phyloP scores from a whole-genome alignment of 2,329 filamentous ascomycete genomes.

The Rosellinia necatrix region DNA sequence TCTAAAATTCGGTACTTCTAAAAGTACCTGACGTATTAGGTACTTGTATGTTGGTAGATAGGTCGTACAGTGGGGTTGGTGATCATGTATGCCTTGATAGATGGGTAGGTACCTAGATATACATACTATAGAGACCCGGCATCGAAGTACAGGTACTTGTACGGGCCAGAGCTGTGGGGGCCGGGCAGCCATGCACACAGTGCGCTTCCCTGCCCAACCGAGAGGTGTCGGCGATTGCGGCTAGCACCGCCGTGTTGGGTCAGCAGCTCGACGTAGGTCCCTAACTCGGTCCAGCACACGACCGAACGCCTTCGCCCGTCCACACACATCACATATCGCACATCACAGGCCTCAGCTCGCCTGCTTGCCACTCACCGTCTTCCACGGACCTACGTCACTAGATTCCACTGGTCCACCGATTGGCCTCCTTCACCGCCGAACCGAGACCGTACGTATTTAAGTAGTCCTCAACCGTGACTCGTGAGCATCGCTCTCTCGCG shows the following conservation, averaged over 20 bases:
- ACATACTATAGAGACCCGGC: too few species aligned
- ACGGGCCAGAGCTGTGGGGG: too few species aligned
- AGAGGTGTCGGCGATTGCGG: too few species aligned
- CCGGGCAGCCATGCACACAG: too few species aligned
- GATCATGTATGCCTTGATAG: too few species aligned
- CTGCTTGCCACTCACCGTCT: slow-evolving; percentile 8
- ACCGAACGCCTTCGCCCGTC: background rate
- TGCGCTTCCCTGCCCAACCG: too few species aligned
- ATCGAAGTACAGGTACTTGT: too few species aligned
- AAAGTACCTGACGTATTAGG: too few species aligned
- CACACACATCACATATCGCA: slow-evolving; percentile 3
- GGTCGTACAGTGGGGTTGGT: too few species aligned
- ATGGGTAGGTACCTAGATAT: too few species aligned
- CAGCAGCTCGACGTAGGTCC: slow-evolving; percentile 13
- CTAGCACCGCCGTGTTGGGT: slow-evolving; percentile 2
- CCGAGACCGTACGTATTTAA: slow-evolving; percentile 1
- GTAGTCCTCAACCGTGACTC: background rate
- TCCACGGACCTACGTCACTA: background rate
- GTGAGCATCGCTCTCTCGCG: background rate
- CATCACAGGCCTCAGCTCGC: slow-evolving; percentile 12
- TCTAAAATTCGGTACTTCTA: background rate
- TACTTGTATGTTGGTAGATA: too few species aligned
- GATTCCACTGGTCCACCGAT: background rate
- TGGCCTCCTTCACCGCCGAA: background rate
- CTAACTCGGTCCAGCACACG: slow-evolving; percentile 20